phyloP scores from a whole-genome alignment of 306 rosid genomes.

The Dalbergia cultrata region DNA sequence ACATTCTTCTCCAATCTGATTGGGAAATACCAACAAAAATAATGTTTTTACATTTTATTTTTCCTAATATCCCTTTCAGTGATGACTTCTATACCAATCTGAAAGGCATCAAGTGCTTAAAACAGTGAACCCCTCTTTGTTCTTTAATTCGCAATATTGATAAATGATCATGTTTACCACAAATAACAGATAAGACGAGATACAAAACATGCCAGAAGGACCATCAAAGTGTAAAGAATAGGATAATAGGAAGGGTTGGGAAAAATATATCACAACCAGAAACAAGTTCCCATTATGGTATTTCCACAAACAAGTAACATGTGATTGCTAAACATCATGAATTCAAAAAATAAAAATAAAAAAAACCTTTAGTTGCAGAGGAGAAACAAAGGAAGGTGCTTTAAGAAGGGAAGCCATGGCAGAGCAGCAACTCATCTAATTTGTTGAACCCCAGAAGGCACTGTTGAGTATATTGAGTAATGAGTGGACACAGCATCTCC shows the following conservation, averaged over 20 bases:
- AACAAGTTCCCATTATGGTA: not conserved
- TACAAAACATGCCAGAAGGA: slow-evolving; percentile 5
- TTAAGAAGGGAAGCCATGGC: slow-evolving; percentile 76
- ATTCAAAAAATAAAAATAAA: not conserved
- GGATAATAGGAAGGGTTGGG: not conserved
- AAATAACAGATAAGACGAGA: not conserved
- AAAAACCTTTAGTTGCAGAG: slow-evolving; percentile 67
- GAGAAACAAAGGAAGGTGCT: slow-evolving; percentile 49
- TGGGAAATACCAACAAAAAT: not conserved
- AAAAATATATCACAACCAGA: not conserved
- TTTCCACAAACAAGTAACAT: not conserved
- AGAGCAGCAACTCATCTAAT: slow-evolving; percentile 40
- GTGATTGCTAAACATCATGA: slow-evolving; percentile 12
- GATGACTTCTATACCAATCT: slow-evolving; percentile 2
- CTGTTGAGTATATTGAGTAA: not conserved
- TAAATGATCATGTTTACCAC: not conserved
- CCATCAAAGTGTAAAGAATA: not conserved
- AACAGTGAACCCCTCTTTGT: not conserved
- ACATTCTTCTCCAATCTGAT: not conserved
- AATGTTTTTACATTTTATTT: not conserved
- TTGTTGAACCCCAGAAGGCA: slow-evolving; percentile 7
- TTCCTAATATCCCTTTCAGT: not conserved
- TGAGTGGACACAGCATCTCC: slow-evolving; percentile 37
- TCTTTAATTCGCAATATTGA: not conserved
- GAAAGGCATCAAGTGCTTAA: slow-evolving; percentile 15